phyloP scores from a whole-genome alignment of 176 grass and related monocot genomes.

The Calamus simplicifolius region DNA sequence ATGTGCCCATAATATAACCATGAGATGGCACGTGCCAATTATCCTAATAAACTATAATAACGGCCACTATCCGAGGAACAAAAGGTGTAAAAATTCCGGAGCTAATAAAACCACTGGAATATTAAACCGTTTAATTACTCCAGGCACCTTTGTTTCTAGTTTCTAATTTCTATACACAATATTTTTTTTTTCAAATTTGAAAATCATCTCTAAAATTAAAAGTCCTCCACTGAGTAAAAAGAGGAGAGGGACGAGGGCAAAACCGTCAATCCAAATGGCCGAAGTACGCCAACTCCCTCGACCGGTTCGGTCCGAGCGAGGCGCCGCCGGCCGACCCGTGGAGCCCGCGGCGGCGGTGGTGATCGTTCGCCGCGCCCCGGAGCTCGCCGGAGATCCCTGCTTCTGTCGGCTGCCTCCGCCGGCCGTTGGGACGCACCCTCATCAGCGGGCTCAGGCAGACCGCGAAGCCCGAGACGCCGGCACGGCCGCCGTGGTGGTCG shows the following conservation, averaged over 20 bases:
- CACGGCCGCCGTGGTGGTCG: slow-evolving; percentile 16
- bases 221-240: too few species aligned
- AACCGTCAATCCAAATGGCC: slow-evolving; percentile 55
- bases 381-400: neutral
- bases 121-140: too few species aligned
- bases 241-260: neutral
- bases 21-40: too few species aligned
- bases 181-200: too few species aligned
- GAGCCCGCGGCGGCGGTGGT: neutral
- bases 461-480: slow-evolving; percentile 1
- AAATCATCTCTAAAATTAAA: too few species aligned
- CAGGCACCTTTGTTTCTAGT: too few species aligned
- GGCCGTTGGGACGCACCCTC: neutral
- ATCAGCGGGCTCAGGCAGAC: slow-evolving; percentile 17
- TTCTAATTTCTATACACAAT: too few species aligned
- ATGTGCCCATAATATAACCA: too few species aligned
- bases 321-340: neutral
- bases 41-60: too few species aligned
- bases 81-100: too few species aligned
- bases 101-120: too few species aligned
- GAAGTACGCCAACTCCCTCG: slow-evolving; percentile 58
- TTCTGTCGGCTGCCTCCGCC: neutral
- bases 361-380: neutral
- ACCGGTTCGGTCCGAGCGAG: slow-evolving; percentile 46
- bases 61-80: too few species aligned